Conservation (phyloP, 768 basidiomycete species). For the Termitomyces sp. region DNA sequence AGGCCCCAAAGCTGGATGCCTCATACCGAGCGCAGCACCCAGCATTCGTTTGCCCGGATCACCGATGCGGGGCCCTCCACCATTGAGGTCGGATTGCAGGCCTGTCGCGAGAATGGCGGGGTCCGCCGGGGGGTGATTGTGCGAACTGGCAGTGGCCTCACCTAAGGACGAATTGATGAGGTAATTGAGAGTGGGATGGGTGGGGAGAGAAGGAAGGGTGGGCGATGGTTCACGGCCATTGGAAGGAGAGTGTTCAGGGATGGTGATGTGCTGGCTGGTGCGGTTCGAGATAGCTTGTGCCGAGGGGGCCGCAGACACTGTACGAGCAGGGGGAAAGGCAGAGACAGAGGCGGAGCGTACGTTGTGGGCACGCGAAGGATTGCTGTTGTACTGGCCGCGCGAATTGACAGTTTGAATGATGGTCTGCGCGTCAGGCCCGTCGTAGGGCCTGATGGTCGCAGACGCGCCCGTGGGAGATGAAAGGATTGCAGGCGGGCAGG, state of each 20-base stretch:
- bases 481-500: slow-evolving; percentile 70
- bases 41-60: slow-evolving; percentile 89
- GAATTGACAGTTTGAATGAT: slow-evolving; percentile 83
- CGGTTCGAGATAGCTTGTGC: slow-evolving; percentile 30
- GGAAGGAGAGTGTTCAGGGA: slow-evolving; percentile 44
- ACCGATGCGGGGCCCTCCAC: slow-evolving; percentile 73
- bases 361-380: slow-evolving; percentile 66
- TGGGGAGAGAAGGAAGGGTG: slow-evolving; percentile 73
- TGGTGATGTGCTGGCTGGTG: slow-evolving; percentile 38
- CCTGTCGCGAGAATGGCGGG: slow-evolving; percentile 64
- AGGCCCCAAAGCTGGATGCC: slow-evolving; percentile 70
- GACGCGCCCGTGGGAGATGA: slow-evolving; percentile 46
- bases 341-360: slow-evolving; percentile 65
- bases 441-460: slow-evolving; percentile 83
- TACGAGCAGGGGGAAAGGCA: slow-evolving; percentile 50
- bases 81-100: slow-evolving; percentile 34
- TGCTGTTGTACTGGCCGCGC: slow-evolving; percentile 56
- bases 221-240: slow-evolving; percentile 72
- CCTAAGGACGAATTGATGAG: slow-evolving; percentile 73
- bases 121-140: slow-evolving; percentile 42
- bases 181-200: slow-evolving; percentile 80
- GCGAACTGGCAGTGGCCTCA: slow-evolving; percentile 40
- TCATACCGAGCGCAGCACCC: slow-evolving; percentile 76
- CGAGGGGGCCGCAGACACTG: slow-evolving; percentile 31
- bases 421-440: slow-evolving; percentile 85